Evolutionary conservation across 495 filamentous ascomycete species (phyloP).

Genomic region (Daldinia bambusicola): DNA sequence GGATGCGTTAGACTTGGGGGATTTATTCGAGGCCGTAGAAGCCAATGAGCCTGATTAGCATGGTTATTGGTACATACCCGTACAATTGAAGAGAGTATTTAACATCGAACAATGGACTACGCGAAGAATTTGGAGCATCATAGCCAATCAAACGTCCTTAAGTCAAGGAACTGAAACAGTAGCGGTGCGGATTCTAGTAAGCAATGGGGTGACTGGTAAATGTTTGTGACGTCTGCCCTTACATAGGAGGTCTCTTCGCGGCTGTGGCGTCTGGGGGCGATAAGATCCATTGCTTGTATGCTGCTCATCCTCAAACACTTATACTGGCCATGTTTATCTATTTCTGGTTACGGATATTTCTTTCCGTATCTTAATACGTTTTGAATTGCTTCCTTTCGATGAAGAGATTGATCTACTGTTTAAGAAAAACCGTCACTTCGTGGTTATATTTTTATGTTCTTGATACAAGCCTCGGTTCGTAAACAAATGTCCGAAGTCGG

Average conservation of each 20-base stretch:
- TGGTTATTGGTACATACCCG: slow-evolving; percentile 29
- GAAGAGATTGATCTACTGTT: background rate
- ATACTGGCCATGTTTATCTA: background rate
- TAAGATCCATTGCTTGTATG: background rate
- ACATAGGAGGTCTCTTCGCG: background rate
- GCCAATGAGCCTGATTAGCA: background rate
- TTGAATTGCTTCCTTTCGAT: background rate
- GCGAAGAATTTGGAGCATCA: background rate
- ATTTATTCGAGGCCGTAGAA: slow-evolving; percentile 14
- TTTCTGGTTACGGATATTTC: background rate
- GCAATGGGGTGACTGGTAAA: background rate
- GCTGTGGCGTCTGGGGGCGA: background rate
- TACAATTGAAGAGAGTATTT: slow-evolving; percentile 30
- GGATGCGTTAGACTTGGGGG: slow-evolving; percentile 32
- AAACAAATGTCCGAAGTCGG: slow-evolving; percentile 35
- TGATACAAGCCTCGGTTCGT: background rate
- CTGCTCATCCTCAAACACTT: background rate
- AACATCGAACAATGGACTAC: slow-evolving; percentile 3
- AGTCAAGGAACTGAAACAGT: background rate
- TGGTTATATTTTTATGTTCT: background rate
- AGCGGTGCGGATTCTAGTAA: background rate
- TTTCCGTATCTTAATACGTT: background rate
- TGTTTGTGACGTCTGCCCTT: background rate
- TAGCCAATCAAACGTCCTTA: background rate
- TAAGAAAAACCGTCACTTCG: background rate